Base-by-base conservation (phyloP, 306 rosid genomes). In the Cucurbita argyrosperma region DNA sequence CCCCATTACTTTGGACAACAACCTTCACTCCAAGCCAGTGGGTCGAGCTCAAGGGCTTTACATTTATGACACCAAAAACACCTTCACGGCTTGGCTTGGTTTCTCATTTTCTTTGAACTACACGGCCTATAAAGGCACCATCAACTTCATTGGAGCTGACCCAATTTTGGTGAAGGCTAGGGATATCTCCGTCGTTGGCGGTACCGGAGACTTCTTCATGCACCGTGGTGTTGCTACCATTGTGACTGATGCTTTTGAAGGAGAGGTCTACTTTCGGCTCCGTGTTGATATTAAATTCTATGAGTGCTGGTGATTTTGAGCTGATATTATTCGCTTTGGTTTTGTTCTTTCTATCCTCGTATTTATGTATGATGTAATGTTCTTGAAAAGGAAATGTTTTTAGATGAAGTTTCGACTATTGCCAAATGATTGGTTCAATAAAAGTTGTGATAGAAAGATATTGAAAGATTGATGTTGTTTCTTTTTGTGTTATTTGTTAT, bases 1-100 rank as follows among this genome's bases (percentile, higher is more conserved):
- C 52, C 98, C 92, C 30, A 84, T 92, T 46, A 90, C 96, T 3
- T 46, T 87, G 0, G 98, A 92, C 47, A 84, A 90, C 67, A 83
- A 87, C 18, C 83, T 92, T 47, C 90, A 80, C 77, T 92, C 96
- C 1, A 73, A 78, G n/a, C 90, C 89, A 0, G 82, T 92, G 5
- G 96, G 97, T 4, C 82, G 95, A 61, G 92, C 97, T 43, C 96
- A 92, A 49, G 96, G 97, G 0, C 52, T 92, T 14, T 92, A 92
- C 76, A 8, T 90, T 8, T 90, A 85, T 23, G 90, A 88, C 45
- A 90, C 82, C 3, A 90, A 88, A 12, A 84, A 88, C 8, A 84
- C 90, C 0, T 85, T 7, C 84, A 88, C 95, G 8, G 0, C 90
- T 11, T 92, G 92, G 92, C 80, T 92, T 0, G 89, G 86, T 5